A percentile compares a stretch with the other conserved stretches of the same genome.
These are phyloP conservation scores for Cercospora sp. DNA, from an alignment of 2,329 filamentous ascomycete genomes.

Conservation along the genomic window DNA sequence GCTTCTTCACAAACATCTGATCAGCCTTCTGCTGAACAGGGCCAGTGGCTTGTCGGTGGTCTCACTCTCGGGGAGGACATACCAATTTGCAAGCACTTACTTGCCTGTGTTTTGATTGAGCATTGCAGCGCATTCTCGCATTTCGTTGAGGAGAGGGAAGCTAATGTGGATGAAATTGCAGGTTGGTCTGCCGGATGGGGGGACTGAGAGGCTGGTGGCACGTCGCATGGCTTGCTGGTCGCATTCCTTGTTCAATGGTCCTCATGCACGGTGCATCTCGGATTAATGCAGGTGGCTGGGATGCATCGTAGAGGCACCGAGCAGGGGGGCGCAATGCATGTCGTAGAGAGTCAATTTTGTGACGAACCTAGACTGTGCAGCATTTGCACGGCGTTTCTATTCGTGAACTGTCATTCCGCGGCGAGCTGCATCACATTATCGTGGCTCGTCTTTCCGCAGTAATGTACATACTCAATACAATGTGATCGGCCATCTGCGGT, in stretches of 20 bases:
- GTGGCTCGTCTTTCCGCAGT: conserved; percentile 6
- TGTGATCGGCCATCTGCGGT: conserved; percentile 14
- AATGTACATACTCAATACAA: conserved; percentile 29
- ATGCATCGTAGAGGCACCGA: background rate
- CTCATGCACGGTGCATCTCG: background rate
- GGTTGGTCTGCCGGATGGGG: conserved; percentile 61
- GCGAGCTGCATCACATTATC: background rate
- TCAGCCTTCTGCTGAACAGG: background rate
- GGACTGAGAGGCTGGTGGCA: conserved; percentile 29
- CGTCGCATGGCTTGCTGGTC: background rate
- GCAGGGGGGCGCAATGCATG: background rate
- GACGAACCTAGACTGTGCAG: background rate
- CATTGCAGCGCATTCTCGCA: conserved; percentile 61
- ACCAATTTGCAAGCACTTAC: conserved; percentile 80
- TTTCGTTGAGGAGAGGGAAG: conserved; percentile 56
- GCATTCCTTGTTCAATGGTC: background rate
- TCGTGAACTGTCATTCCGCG: conserved; percentile 4
- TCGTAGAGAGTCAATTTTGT: background rate
- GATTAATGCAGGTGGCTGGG: background rate
- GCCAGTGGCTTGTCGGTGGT: conserved; percentile 50
- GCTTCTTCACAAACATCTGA: background rate
- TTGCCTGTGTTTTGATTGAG: conserved; percentile 77
- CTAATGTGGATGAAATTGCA: conserved; percentile 67
- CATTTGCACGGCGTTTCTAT: background rate
- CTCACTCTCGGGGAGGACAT: conserved; percentile 45